Evolutionary conservation across 208 protist genomes (phyloP).

Genomic region (Willaertia magna): DNA sequence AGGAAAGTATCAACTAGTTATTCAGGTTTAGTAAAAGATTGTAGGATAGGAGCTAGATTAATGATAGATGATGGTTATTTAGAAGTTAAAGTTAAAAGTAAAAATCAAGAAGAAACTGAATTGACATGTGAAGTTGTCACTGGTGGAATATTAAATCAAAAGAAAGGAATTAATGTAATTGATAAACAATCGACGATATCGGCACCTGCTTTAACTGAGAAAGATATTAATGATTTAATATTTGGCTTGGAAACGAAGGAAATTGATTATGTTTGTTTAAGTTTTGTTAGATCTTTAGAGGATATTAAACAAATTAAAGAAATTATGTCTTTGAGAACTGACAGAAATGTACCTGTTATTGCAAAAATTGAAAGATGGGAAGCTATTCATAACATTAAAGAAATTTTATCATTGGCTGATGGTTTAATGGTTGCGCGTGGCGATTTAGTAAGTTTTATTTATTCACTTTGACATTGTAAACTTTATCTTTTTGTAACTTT

Average conservation of each 20-base stretch:
- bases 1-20: background rate
- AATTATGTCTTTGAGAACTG: slow-evolving; percentile 1
- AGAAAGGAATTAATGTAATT: slow-evolving; percentile 1
- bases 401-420: slow-evolving; percentile 88
- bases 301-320: slow-evolving; percentile 83
- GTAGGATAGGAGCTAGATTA: slow-evolving; percentile 62
- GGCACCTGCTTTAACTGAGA: slow-evolving; percentile 60
- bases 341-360: slow-evolving; percentile 73
- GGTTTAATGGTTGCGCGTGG: slow-evolving; percentile 98
- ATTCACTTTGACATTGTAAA: no score
- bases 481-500: no score
- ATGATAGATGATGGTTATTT: slow-evolving; percentile 93
- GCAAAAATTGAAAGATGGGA: slow-evolving; percentile 98
- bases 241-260: slow-evolving; percentile 81
- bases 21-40: slow-evolving; percentile 46
- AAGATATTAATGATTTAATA: slow-evolving; percentile 75
- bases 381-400: slow-evolving; percentile 88
- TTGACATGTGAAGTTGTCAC: background rate
- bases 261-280: slow-evolving; percentile 95
- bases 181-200: background rate
- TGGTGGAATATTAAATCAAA: slow-evolving; percentile 5
- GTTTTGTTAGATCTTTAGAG: slow-evolving; percentile 85
- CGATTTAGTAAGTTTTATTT: no score
- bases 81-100: slow-evolving; percentile 48
- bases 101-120: background rate